A percentile compares a stretch with the other conserved stretches of the same genome.
These are phyloP conservation scores for Podospora pseudocomata DNA, from an alignment of 495 filamentous ascomycete genomes.

Conservation along the genomic window DNA sequence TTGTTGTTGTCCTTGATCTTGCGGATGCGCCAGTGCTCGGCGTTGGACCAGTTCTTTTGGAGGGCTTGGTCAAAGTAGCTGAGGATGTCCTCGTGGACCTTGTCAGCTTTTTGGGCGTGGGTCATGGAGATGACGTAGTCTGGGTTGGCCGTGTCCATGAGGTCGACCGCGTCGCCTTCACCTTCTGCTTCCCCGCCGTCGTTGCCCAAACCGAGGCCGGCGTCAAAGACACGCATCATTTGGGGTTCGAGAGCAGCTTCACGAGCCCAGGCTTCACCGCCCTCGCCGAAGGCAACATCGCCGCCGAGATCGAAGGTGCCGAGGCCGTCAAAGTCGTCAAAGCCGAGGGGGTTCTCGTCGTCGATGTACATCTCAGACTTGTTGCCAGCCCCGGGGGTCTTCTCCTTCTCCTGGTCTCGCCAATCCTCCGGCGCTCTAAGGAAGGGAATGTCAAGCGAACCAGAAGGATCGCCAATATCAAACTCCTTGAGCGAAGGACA, in stretches of 20 bases:
- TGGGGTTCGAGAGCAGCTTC: conserved; percentile 64
- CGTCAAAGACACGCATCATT: conserved; percentile 57
- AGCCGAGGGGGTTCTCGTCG: conserved; percentile 71
- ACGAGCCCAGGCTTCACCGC: conserved; percentile 68
- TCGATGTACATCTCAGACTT: conserved; percentile 80
- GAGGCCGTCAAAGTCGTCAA: conserved; percentile 77
- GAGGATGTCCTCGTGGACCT: conserved; percentile 84
- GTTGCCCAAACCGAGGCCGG: conserved; percentile 50
- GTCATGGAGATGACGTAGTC: conserved; percentile 71
- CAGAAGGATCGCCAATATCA: conserved; percentile 78
- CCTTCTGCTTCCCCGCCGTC: conserved; percentile 47
- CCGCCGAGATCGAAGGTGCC: conserved; percentile 71
- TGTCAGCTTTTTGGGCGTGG: conserved; percentile 54
- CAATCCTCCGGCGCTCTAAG: conserved; percentile 86
- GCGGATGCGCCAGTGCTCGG: conserved; percentile 96
- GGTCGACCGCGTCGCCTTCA: conserved; percentile 60
- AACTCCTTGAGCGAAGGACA: conserved; percentile 93
- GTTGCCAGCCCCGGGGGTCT: conserved; percentile 51
- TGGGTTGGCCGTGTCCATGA: conserved; percentile 54
- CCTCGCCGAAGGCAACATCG: conserved; percentile 69
- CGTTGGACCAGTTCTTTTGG: conserved; percentile 96
- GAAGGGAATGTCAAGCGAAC: conserved; percentile 86
- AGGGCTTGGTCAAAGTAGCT: conserved; percentile 95
- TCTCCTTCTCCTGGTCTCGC: conserved; percentile 59
- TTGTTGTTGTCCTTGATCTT: conserved; percentile 83